Evolutionary conservation across 108 stramenopile species (phyloP).

Genomic region (Fistulifera pelliculosa): DNA sequence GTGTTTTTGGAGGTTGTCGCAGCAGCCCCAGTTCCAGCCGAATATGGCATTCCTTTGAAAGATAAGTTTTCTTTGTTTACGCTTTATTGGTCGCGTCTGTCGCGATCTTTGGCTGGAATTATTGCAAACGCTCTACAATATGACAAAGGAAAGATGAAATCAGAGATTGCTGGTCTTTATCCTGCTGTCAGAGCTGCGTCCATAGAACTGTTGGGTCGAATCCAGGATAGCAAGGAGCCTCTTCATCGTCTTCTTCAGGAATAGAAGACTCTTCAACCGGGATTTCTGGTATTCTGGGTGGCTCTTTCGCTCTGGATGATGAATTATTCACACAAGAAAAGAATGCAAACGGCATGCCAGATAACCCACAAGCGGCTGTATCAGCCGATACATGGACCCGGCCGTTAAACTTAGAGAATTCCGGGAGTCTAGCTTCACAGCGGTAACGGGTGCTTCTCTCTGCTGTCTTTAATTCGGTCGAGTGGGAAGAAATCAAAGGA

Average conservation of each 20-base stretch:
- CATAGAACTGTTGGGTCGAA: constrained; percentile 58
- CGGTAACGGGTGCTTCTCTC: constrained; percentile 22
- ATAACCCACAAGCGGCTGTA: constrained; percentile 14
- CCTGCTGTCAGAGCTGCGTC: constrained; percentile 63
- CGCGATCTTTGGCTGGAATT: constrained; percentile 43
- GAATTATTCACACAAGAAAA: constrained; percentile 27
- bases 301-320: constrained; percentile 59
- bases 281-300: constrained; percentile 57
- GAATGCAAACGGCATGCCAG: constrained; percentile 1
- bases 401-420: not conserved
- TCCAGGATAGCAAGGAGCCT: constrained; percentile 57
- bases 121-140: constrained; percentile 53
- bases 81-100: constrained; percentile 68
- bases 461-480: constrained; percentile 54
- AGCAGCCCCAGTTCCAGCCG: constrained; percentile 36
- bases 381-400: constrained; percentile 49
- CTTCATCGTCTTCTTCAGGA: constrained; percentile 22
- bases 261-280: constrained; percentile 33
- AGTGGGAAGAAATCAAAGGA: constrained; percentile 64
- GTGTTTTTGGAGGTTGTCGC: constrained; percentile 69
- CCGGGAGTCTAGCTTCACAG: constrained; percentile 3
- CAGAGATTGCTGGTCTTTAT: constrained; percentile 68
- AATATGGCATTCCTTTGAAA: constrained; percentile 3
- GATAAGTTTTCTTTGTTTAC: constrained; percentile 46
- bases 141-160: constrained; percentile 44